phyloP scores from a whole-genome alignment of 1,284 basidiomycete genomes.

The Cutaneotrichosporon arboriforme region DNA sequence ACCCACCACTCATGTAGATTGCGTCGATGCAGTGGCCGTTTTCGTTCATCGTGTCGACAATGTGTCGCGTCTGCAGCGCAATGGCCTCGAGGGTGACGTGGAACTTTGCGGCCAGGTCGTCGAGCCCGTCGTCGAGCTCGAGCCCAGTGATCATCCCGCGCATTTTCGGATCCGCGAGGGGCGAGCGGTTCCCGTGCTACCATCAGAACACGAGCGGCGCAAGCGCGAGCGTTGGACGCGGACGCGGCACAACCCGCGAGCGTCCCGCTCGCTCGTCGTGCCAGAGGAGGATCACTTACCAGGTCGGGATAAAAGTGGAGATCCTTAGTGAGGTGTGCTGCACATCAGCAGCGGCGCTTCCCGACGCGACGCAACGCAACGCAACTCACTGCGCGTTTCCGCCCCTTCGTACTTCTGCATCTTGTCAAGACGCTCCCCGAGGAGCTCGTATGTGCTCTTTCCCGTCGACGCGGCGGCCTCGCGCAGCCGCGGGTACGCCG shows the following conservation, averaged over 20 bases:
- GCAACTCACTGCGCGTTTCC: conserved; percentile 55
- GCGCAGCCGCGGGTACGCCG: conserved; percentile 68
- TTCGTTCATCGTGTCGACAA: conserved; percentile 83
- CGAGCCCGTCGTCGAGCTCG: conserved; percentile 68
- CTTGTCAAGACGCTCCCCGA: conserved; percentile 68
- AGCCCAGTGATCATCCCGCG: conserved; percentile 85
- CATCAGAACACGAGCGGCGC: not conserved
- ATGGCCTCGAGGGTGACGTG: conserved; percentile 89
- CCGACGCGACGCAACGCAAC: no score
- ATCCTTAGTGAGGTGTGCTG: conserved; percentile 77
- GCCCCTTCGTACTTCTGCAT: conserved; percentile 58
- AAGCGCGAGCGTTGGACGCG: no score
- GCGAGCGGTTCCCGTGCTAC: conserved; percentile 81
- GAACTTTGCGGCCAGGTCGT: conserved; percentile 84
- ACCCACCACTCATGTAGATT: conserved; percentile 70
- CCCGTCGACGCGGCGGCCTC: conserved; percentile 52
- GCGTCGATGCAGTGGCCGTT: conserved; percentile 77
- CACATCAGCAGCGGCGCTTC: no score
- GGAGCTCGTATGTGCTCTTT: conserved; percentile 54
- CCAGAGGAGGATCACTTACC: not conserved
- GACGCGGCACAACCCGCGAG: no score
- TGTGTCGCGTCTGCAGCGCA: conserved; percentile 90
- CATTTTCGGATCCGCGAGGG: conserved; percentile 90
- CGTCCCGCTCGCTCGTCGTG: no score
- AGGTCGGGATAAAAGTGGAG: conserved; percentile 93